Base-by-base conservation (phyloP, 495 filamentous ascomycete species). In the Trypethelium eluteriae region DNA sequence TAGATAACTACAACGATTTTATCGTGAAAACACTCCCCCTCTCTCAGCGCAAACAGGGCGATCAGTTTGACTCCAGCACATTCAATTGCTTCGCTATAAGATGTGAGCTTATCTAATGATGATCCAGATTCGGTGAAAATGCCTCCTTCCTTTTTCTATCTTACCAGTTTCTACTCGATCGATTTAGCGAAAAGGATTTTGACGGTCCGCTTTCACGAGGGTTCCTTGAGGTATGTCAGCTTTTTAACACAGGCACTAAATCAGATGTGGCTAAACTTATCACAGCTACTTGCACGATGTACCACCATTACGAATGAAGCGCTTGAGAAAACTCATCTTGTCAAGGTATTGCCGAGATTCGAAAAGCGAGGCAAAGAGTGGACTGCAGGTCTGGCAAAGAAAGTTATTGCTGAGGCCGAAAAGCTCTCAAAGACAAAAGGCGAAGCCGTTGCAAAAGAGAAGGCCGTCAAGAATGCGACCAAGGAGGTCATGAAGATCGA, bases 301-400 rank as follows among this genome's bases (percentile, higher is more conserved):
- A 80, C 84, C 10, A 88, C 81, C 2, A 80, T 89, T 74, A 85
- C 84, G 63, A 82, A 83, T 64, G 83, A 85, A 25, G 69, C 85
- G 4, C 78, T 90, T 32, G 81, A 85, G 63, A 86, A 83, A 66
- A 85, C 85, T 25, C 93, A 92, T 69, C 78, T 94, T 47, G 79
- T 84, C 38, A 86, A 84, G 64, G 74, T 88, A 12, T 75, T 86
- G 2, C 82, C 83, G 3, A 83, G 85, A 62, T 84, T 89, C 56
- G 77, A 82, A 35, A 89, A 88, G 73, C 85, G 85, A 66, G 88
- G 89, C 3, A 85, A 87, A 64, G 82, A 83, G 3, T 78, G 85
- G 44, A 83, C 82, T 3, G 88, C 86, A 67, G 77, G 72, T 7
- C 75, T 84, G 18, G 81, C 83, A 1, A 84, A 88, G 72, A 79